These are phyloP conservation scores for Gremmenia infestans DNA, from an alignment of 2,329 filamentous ascomycete species.

Conservation along the genomic window DNA sequence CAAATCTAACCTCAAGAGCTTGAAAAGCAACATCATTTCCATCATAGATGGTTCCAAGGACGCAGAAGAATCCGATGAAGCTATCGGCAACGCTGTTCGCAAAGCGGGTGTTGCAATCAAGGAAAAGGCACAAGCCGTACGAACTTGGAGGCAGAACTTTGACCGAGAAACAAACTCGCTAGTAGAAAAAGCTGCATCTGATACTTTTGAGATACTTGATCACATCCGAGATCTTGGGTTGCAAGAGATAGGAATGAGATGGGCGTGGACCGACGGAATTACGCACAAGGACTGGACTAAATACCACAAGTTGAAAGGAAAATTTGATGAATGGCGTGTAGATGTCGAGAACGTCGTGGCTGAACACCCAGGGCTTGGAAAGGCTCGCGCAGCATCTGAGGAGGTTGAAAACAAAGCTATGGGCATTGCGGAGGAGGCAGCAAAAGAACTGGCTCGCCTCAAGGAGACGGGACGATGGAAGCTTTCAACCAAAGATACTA, in stretches of 20 bases:
- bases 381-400: slow-evolving; percentile 62
- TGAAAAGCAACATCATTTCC: slow-evolving; percentile 64
- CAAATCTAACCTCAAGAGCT: slow-evolving; percentile 54
- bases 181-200: slow-evolving; percentile 53
- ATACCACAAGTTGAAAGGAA: slow-evolving; percentile 81
- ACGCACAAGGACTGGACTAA: slow-evolving; percentile 97
- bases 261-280: slow-evolving; percentile 93
- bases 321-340: slow-evolving; percentile 77
- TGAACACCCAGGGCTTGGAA: slow-evolving; percentile 63
- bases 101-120: slow-evolving; percentile 57
- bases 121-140: slow-evolving; percentile 57
- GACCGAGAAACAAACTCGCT: slow-evolving; percentile 52
- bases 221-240: slow-evolving; percentile 63
- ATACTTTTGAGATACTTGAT: slow-evolving; percentile 64
- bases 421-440: slow-evolving; percentile 70
- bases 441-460: slow-evolving; percentile 71
- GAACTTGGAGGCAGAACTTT: slow-evolving; percentile 57
- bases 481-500: slow-evolving; percentile 66
- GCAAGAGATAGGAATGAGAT: slow-evolving; percentile 69
- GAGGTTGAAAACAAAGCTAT: slow-evolving; percentile 76
- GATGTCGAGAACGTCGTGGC: slow-evolving; percentile 75
- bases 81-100: slow-evolving; percentile 49
- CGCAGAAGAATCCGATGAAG: slow-evolving; percentile 46
- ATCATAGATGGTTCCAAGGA: slow-evolving; percentile 55
- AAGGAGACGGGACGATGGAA: slow-evolving; percentile 87